Percentiles rank a stretch among this genome's conserved stretches.
These are phyloP conservation scores for Penicillium soppii DNA, from an alignment of 495 filamentous ascomycete species.

Conservation along the genomic window DNA sequence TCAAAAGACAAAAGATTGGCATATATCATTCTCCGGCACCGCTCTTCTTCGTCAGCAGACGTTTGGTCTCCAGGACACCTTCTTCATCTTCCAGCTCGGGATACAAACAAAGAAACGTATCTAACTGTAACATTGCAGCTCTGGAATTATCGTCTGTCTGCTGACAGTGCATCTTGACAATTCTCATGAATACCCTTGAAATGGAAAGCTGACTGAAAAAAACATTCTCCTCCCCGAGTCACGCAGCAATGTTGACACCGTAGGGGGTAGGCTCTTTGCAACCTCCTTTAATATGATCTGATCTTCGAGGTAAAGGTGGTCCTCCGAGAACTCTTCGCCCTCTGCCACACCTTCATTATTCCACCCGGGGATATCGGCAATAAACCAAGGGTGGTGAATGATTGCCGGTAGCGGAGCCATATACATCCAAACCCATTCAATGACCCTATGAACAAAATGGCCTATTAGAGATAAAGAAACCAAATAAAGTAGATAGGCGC, in stretches of 20 bases:
- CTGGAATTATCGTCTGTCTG: constrained; percentile 13
- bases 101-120: constrained; percentile 17
- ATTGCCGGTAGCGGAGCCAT: constrained; percentile 7
- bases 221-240: constrained; percentile 7
- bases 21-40: no score
- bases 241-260: not conserved
- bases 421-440: constrained; percentile 17
- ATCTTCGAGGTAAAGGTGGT: constrained; percentile 6
- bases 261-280: not conserved
- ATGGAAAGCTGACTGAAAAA: constrained; percentile 16
- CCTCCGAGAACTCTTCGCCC: constrained; percentile 1
- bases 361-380: constrained; percentile 14
- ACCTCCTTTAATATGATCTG: not conserved
- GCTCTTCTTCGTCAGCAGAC: no score
- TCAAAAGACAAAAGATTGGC: no score
- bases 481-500: not conserved
- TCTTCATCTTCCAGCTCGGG: constrained; percentile 13
- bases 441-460: constrained; percentile 11
- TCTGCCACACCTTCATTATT: constrained; percentile 6
- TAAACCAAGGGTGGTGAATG: constrained; percentile 15
- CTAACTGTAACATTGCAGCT: constrained; percentile 13
- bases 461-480: not conserved
- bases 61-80: no score
- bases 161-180: constrained; percentile 16
- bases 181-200: constrained; percentile 10